Evolutionary conservation across 306 rosid species (phyloP), one percentile per base, ranked within the genome.

Genomic region (Vigna trinervia): DNA sequence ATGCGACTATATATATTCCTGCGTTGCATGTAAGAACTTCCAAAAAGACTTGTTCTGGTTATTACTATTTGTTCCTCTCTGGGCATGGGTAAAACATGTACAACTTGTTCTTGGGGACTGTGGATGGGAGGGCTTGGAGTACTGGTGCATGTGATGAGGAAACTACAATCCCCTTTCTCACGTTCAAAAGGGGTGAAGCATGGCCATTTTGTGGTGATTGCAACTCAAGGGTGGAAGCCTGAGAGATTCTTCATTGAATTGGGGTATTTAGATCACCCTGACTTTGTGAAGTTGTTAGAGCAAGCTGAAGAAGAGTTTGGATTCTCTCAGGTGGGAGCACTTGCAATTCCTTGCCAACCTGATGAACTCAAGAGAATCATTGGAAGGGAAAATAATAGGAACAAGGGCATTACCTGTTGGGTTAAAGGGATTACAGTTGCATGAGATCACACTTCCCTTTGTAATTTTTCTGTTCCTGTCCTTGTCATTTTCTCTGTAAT

Each of bases 241-340:
- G 81, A 86, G 68, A 19, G 83, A 13, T 82, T 82, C 28, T 67
- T 52, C 0, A 48, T 82, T 61, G 74, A 83, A 17, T 53, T 83
- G 73, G 79, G 73, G 20, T 73, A 61, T 69, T 82, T 83, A 34
- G 53, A 83, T 68, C 43, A 82, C 69, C 89, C 85, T 53, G 85
- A 82, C 8, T 82, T 86, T 80, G 79, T 68, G 2, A 73, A 82
- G 57, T 22, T 86, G 78, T 38, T 86, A 14, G 83, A 86, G 50
- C 85, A 80, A n/a, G 89, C 83, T 61, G 85, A 83, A 64, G 86
- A 72, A 69, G 89, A 86, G 71, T 83, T 82, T 2, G 89, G 86
- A 1, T 85, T 85, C 77, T 85, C 86, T 73, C 89, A 82, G 69
- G 78, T 19, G 2, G 86, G 78, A 60, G 85, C 85, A 47, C 86